Base-by-base conservation (phyloP, 208 protist species). In the Acanthamoeba polyphaga region DNA sequence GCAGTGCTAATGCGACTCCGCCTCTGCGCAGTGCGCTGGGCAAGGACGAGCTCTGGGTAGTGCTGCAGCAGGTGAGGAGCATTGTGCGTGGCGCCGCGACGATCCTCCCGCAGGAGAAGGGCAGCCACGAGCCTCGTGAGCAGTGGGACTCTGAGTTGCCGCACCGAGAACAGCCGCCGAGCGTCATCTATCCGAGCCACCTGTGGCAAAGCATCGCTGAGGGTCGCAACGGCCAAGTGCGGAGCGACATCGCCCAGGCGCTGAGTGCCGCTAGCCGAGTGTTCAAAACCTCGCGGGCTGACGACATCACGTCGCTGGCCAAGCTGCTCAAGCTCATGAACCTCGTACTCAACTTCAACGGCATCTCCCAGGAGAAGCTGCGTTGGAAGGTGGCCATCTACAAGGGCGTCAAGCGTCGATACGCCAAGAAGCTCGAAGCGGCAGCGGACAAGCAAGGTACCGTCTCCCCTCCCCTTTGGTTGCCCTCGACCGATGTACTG, bases 341-440 rank as follows among this genome's bases (percentile, higher is more conserved):
- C 32, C 84, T 90, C 19, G 32, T 70, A 0, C 84, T 90, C 27
- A 90, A 68, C 53, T 90, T 90, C 84, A 90, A 68, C 29, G 84
- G 84, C 84, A 90, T 90, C 58, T 60, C 84, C 17, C 84, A 90
- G 58, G 49, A 90, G 24, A 64, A 64, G 46, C 84, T 90, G 38
- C 27, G 49, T 27, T 90, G 46, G 84, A 62, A 34, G 38, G 9
- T 46, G 51, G 32, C 12, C 13, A 64, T 27, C 51, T 90, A 90
- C 32, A 32, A 64, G 12, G 84, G 84, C n/a, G 27, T n/a, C 32
- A 90, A 90, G 84, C 51, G 53, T 13, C 51, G 58, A 17, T 64
- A 70, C 27, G 84, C 51, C 29, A 90, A 90, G 58, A 34, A 90
- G 15, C 22, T 90, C 32, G 84, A 90, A 34, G 24, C 53, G 12